These are phyloP conservation scores for Phascolomyces articulosus DNA, from an alignment of 371 early-diverging fungal species.

Conservation along the genomic window DNA sequence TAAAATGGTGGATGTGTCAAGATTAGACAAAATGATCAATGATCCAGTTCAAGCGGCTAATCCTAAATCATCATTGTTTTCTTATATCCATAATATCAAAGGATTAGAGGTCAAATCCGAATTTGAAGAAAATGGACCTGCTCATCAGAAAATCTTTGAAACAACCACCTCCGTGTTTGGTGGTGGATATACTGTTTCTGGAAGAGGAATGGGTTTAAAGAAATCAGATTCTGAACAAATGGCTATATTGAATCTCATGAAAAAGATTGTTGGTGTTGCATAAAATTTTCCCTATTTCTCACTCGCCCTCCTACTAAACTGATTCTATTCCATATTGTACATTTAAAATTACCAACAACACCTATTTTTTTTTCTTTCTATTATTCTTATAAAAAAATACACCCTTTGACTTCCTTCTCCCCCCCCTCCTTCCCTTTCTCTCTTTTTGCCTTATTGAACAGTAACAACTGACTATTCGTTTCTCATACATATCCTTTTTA, in stretches of 20 bases:
- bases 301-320: too few species aligned
- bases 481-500: too few species aligned
- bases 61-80: constrained; percentile 12
- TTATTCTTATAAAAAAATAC: too few species aligned
- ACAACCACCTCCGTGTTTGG: background rate
- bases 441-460: too few species aligned
- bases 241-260: constrained; percentile 4
- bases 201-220: background rate
- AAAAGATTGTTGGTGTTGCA: background rate
- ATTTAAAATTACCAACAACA: too few species aligned
- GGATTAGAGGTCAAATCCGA: background rate
- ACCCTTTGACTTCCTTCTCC: too few species aligned
- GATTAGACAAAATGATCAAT: background rate
- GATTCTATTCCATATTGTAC: too few species aligned
- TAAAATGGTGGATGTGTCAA: constrained; percentile 3
- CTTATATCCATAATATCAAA: background rate
- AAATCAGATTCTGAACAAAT: constrained; percentile 6
- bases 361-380: too few species aligned
- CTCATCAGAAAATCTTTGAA: constrained; percentile 1
- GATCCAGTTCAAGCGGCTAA: constrained; percentile 12
- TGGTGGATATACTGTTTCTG: background rate
- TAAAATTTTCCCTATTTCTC: too few species aligned
- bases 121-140: constrained; percentile 7
- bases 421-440: background rate
- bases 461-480: too few species aligned